Conservation (phyloP, 2,329 filamentous ascomycete species). For the Nemania abortiva region DNA sequence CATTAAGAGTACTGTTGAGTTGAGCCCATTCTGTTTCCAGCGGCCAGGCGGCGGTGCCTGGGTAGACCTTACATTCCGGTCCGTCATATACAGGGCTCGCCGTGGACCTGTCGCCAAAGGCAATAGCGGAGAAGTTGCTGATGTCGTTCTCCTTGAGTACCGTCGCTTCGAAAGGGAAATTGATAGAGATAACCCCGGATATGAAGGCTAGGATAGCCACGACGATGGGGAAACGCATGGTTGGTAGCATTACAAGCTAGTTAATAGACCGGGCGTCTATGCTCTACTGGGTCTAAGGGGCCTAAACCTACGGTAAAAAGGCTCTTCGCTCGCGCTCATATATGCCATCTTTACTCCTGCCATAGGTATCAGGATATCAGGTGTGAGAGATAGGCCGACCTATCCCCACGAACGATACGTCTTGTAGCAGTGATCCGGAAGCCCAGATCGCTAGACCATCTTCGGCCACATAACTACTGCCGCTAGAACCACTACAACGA, state of each 20-base stretch:
- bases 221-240: constrained; percentile 35
- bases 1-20: constrained; percentile 49
- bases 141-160: constrained; percentile 51
- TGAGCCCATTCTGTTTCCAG: constrained; percentile 47
- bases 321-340: constrained; percentile 10
- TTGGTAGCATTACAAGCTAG: constrained; percentile 4
- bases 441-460: neutral
- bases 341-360: neutral
- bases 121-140: constrained; percentile 50
- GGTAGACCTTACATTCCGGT: constrained; percentile 49
- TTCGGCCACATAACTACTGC: constrained; percentile 13
- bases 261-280: neutral
- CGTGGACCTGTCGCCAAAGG: constrained; percentile 46
- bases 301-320: neutral
- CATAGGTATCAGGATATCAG: neutral
- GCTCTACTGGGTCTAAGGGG: neutral
- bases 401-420: constrained; percentile 17
- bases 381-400: constrained; percentile 10
- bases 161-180: constrained; percentile 45
- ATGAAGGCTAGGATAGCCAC: constrained; percentile 26
- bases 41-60: constrained; percentile 50
- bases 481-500: neutral
- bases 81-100: constrained; percentile 43
- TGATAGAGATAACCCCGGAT: constrained; percentile 29
- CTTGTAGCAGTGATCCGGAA: neutral